Evolutionary conservation across 140 eudicot species (phyloP).

Genomic region (Flaveria floridana): DNA sequence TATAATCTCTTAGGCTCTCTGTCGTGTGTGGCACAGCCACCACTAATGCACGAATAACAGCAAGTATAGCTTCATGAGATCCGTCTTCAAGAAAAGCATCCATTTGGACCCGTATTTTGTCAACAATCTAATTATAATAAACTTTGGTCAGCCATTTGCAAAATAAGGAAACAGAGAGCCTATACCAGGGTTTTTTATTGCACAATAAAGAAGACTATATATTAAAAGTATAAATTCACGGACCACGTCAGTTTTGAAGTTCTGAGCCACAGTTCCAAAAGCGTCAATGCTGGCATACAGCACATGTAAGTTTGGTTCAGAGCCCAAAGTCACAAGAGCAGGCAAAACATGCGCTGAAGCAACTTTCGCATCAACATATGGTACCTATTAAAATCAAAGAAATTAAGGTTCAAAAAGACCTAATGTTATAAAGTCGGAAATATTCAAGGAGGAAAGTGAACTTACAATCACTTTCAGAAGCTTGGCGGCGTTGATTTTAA

Average conservation of each 20-base stretch:
- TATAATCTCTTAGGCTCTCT: conserved; percentile 88
- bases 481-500: conserved; percentile 77
- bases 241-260: conserved; percentile 73
- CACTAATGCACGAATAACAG: conserved; percentile 84
- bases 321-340: conserved; percentile 93
- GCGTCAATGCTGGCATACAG: conserved; percentile 93
- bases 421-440: not conserved
- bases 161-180: not conserved
- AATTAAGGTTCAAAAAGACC: not conserved
- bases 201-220: conserved; percentile 7
- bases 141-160: conserved; percentile 13
- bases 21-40: conserved; percentile 98
- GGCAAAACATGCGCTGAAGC: conserved; percentile 87
- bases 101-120: conserved; percentile 94
- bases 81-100: conserved; percentile 99
- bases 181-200: not conserved
- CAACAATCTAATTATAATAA: conserved; percentile 62
- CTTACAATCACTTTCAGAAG: conserved; percentile 81
- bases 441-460: conserved; percentile 14
- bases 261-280: conserved; percentile 96
- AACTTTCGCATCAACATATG: conserved; percentile 80
- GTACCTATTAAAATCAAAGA: conserved; percentile 48
- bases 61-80: conserved; percentile 86
- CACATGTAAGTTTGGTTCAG: conserved; percentile 84
- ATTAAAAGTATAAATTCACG: conserved; percentile 27